These are phyloP conservation scores for Eucalyptus shirleyi DNA, from an alignment of 345 rosid species.

Conservation along the genomic window DNA sequence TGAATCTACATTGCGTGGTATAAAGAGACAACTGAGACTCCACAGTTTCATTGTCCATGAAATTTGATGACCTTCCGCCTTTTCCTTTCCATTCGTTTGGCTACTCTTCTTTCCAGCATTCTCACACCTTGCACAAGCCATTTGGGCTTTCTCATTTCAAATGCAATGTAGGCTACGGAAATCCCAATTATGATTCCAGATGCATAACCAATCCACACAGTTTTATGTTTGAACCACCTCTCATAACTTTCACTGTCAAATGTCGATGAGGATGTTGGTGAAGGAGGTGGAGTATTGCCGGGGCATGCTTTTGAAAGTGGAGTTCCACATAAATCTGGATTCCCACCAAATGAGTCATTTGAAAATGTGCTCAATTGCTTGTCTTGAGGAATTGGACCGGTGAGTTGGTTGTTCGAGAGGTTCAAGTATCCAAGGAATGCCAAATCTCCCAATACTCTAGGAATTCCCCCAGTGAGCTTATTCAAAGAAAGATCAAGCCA, in stretches of 20 bases:
- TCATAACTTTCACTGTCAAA: rapidly evolving
- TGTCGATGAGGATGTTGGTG: rapidly evolving
- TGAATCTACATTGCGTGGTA: rapidly evolving
- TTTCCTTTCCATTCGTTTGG: too few species aligned
- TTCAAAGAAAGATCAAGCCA: background rate
- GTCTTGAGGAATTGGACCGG: background rate
- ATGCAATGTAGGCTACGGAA: background rate
- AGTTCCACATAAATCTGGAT: background rate
- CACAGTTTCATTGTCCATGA: background rate
- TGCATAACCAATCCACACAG: background rate
- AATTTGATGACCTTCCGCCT: background rate
- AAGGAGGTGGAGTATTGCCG: background rate
- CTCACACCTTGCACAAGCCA: background rate
- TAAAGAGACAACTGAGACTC: background rate
- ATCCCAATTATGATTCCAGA: background rate
- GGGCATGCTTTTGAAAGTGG: background rate
- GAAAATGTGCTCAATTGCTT: background rate
- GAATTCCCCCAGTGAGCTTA: background rate
- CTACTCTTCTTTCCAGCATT: background rate
- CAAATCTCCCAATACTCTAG: background rate
- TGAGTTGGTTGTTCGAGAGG: background rate
- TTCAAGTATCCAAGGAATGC: background rate
- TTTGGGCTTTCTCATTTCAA: background rate
- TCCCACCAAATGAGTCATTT: background rate
- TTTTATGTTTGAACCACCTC: background rate